Base-by-base conservation (phyloP, 352 stramenopile genomes). In the Globisporangium uncinulatum region DNA sequence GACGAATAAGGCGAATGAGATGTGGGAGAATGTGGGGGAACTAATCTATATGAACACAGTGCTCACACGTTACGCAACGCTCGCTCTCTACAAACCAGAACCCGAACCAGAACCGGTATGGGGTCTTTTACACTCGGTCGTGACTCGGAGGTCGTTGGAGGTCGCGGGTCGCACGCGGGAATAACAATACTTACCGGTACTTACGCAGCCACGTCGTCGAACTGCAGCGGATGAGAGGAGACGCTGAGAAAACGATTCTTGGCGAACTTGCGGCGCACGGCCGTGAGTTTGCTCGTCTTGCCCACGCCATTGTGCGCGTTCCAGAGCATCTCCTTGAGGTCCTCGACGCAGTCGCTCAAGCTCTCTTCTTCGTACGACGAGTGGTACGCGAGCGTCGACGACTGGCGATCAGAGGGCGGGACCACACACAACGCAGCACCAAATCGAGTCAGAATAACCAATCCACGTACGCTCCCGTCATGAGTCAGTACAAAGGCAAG, bases 241-340 rank as follows among this genome's bases (percentile, higher is more conserved):
- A 94, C 84, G 66, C 62, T 61, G 74, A 87, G 80, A 56, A 84
- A 94, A 59, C 80, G 76, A 54, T 92, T 79, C 61, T 91, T 94
- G 61, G 74, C 69, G 59, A 95, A 96, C 66, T 96, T 96, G 32
- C 87, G 82, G 20, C 74, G 82, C 43, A 86, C 86, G 47, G 87
- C 86, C 20, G 79, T 79, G 48, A 96, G 70, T 58, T 94, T 90
- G 69, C 74, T 80, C 41, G 74, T 79, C 57, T 89, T 89, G 49
- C 79, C 76, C 20, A 92, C 65, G 14, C 70, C 69, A 44, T 86
- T 82, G 46, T 77, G 69, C 21, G 76, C 73, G 57, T 88, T 93
- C 71, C 83, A 87, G 24, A 94, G 58, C 54, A 95, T 82, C 43
- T 94, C 79, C 52, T 88, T 87, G 39, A 96, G 61, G 17, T 91